Conservation (phyloP, 331 rosid genomes). For the Stylosanthes scabra region DNA sequence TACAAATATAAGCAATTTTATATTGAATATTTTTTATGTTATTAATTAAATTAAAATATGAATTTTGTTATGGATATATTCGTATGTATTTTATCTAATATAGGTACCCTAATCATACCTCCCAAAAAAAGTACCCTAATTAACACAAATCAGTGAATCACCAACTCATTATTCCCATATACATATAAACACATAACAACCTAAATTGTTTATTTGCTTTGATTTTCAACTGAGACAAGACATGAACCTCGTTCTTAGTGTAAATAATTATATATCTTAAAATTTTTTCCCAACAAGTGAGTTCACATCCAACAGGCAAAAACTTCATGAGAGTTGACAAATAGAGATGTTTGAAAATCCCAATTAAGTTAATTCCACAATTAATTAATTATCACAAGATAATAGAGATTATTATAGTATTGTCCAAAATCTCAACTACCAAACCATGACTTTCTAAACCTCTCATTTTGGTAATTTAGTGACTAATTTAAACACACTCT, state of each 20-base stretch:
- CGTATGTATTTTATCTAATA: too few relatives aligned
- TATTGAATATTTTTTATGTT: too few relatives aligned
- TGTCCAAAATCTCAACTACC: conserved; percentile 40
- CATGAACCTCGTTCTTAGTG: conserved; percentile 38
- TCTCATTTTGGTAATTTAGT: conserved; percentile 25
- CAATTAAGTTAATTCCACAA: conserved; percentile 4
- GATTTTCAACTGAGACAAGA: conserved; percentile 20
- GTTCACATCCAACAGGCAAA: conserved; percentile 30
- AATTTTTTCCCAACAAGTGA: neutral
- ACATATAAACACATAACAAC: too few relatives aligned
- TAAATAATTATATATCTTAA: too few relatives aligned
- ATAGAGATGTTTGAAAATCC: conserved; percentile 41
- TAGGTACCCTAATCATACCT: too few relatives aligned
- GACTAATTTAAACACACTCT: conserved; percentile 22
- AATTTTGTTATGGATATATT: too few relatives aligned
- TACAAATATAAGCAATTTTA: too few relatives aligned
- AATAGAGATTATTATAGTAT: neutral
- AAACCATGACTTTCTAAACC: conserved; percentile 39
- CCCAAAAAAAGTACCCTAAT: too few relatives aligned
- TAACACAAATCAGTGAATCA: too few relatives aligned
- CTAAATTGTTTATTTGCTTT: neutral
- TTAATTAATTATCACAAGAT: neutral
- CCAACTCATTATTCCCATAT: too few relatives aligned
- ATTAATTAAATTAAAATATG: too few relatives aligned
- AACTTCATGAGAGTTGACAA: conserved; percentile 35